These are phyloP conservation scores for Umbelopsis sp. DNA, from an alignment of 371 early-diverging fungal species.

Conservation along the genomic window DNA sequence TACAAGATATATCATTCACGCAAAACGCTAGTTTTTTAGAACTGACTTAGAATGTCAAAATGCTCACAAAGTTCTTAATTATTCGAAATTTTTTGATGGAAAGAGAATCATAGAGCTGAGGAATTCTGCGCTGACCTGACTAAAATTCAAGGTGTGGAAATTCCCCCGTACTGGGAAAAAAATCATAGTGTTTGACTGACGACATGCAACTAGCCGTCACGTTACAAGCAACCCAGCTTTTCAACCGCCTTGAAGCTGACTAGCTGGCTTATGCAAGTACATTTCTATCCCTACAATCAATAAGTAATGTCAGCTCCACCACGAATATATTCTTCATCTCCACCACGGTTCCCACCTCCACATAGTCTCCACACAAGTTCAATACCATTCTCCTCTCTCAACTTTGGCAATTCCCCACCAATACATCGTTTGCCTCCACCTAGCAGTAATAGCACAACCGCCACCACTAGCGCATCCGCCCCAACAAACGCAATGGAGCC, in stretches of 20 bases:
- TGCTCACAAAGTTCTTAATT: too few relatives aligned
- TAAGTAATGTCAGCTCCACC: conserved; percentile 1
- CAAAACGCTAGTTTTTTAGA: too few relatives aligned
- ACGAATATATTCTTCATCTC: conserved; percentile 6
- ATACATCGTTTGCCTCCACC: conserved; percentile 5
- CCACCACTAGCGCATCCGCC: not conserved
- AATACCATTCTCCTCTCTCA: conserved; percentile 8
- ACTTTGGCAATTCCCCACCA: not conserved
- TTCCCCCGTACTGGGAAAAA: too few relatives aligned
- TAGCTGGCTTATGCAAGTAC: not conserved
- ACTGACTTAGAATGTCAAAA: too few relatives aligned
- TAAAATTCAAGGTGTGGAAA: too few relatives aligned
- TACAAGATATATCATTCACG: too few relatives aligned
- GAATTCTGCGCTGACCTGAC: too few relatives aligned
- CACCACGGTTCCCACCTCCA: conserved; percentile 6
- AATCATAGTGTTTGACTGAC: too few relatives aligned
- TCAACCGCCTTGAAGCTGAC: not conserved
- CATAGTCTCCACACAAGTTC: not conserved
- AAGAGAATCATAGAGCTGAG: too few relatives aligned
- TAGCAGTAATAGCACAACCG: not conserved
- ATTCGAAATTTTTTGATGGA: too few relatives aligned
- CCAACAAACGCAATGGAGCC: conserved; percentile 14
- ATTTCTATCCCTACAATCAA: not conserved
- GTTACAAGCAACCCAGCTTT: too few relatives aligned
- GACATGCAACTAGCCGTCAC: too few relatives aligned